Conservation (phyloP, 78 protist genomes). For the Planoprotostelium fungivorum region DNA sequence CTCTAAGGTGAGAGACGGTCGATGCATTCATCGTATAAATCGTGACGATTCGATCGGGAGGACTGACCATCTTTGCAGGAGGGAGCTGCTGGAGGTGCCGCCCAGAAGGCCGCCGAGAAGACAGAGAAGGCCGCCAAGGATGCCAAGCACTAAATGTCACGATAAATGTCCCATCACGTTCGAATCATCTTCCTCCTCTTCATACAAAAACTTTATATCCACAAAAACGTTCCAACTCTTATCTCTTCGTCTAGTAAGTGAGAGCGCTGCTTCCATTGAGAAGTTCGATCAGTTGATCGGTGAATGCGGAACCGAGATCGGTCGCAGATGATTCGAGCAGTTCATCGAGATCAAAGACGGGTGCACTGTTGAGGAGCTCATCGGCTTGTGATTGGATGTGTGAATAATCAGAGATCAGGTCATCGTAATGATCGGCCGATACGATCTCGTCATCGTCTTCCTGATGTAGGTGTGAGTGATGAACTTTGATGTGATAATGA, state of each 20-base stretch:
- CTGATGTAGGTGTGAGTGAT: too few relatives aligned
- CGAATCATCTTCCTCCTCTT: too few relatives aligned
- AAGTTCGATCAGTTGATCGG: background rate
- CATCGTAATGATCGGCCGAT: background rate
- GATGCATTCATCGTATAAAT: too few relatives aligned
- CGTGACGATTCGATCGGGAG: too few relatives aligned
- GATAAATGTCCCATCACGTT: too few relatives aligned
- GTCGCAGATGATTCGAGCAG: background rate
- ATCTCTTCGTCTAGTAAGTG: too few relatives aligned
- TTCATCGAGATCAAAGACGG: background rate
- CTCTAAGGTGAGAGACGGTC: too few relatives aligned
- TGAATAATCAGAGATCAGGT: background rate
- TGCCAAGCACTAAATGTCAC: too few relatives aligned
- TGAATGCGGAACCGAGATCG: background rate
- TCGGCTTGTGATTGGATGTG: background rate
- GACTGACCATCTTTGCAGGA: too few relatives aligned
- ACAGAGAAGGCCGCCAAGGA: background rate
- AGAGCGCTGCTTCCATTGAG: background rate
- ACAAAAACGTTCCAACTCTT: too few relatives aligned
- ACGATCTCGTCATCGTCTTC: background rate
- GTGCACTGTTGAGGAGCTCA: background rate
- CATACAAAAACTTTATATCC: too few relatives aligned
- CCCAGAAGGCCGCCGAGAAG: background rate
- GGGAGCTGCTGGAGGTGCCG: background rate
- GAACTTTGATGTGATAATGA: too few relatives aligned